phyloP scores from a whole-genome alignment of 2,329 filamentous ascomycete species.

The Simplicillium aogashimaense region DNA sequence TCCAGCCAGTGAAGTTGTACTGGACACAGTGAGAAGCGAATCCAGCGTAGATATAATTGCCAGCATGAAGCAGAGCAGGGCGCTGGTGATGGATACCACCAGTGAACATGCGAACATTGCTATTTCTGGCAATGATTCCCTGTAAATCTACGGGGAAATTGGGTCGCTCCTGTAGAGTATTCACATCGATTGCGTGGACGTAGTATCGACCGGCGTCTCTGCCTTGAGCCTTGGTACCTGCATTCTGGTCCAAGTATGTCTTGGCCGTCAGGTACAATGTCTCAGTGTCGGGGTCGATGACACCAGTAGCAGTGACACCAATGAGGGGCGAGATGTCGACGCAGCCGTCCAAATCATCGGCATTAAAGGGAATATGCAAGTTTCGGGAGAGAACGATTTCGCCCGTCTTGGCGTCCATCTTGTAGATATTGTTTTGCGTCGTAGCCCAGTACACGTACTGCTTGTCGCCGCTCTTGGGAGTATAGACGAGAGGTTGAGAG shows the following conservation, averaged over 20 bases:
- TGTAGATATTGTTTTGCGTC: conserved; percentile 48
- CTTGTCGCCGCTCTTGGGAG: conserved; percentile 29
- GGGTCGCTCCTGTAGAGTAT: conserved; percentile 23
- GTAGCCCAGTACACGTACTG: conserved; percentile 48
- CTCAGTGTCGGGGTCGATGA: conserved; percentile 33
- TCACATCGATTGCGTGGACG: conserved; percentile 26
- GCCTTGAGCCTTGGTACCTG: conserved; percentile 19
- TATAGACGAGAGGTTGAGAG: conserved; percentile 40
- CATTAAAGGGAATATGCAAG: conserved; percentile 37
- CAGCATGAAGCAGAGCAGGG: conserved; percentile 34
- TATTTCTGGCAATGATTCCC: conserved; percentile 34
- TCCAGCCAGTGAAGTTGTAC: conserved; percentile 44
- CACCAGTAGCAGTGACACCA: conserved; percentile 34
- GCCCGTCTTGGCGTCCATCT: conserved; percentile 43
- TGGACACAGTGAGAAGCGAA: conserved; percentile 47
- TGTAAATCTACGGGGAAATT: conserved; percentile 39
- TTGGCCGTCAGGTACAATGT: conserved; percentile 33
- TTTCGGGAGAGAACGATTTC: conserved; percentile 36
- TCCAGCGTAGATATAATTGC: conserved; percentile 37
- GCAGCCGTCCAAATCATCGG: conserved; percentile 36
- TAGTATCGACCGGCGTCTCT: conserved; percentile 22
- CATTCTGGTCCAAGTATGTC: conserved; percentile 26
- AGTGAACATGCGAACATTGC: conserved; percentile 35
- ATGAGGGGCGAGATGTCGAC: conserved; percentile 36
- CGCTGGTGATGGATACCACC: conserved; percentile 43